These are phyloP conservation scores for Bacidia rubella DNA, from an alignment of 495 filamentous ascomycete species.

Conservation along the genomic window DNA sequence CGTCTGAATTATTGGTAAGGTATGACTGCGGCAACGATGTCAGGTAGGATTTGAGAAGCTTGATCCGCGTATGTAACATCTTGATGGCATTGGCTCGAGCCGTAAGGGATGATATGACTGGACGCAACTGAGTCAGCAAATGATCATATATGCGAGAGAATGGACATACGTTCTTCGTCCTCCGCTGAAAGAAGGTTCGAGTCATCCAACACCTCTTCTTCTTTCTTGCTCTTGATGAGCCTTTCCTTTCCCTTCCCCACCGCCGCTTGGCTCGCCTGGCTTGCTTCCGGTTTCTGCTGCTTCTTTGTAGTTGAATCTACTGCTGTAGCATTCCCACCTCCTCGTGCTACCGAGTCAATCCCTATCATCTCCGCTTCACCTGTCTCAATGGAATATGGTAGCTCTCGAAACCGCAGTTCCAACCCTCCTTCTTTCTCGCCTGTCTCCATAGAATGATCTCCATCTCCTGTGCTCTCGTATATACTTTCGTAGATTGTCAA, in stretches of 20 bases:
- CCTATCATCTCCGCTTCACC: conserved; percentile 96
- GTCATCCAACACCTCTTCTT: conserved; percentile 26
- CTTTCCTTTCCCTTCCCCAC: conserved; percentile 19
- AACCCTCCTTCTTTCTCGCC: conserved; percentile 45
- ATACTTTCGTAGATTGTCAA: conserved; percentile 82
- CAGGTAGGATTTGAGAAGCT: conserved; percentile 70
- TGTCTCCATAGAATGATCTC: conserved; percentile 57
- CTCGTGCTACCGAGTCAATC: conserved; percentile 78
- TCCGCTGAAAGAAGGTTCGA: conserved; percentile 48
- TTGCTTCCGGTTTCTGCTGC: conserved; percentile 13
- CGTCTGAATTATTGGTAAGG: conserved; percentile 25
- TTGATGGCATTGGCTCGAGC: conserved; percentile 84
- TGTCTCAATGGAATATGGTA: conserved; percentile 80
- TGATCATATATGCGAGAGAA: not conserved
- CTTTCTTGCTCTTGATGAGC: conserved; percentile 28
- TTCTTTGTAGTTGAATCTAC: conserved; percentile 26
- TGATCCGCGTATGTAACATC: conserved; percentile 76
- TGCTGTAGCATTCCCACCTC: conserved; percentile 63
- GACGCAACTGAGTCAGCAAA: conserved; percentile 10
- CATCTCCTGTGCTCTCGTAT: conserved; percentile 41
- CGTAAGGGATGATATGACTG: conserved; percentile 57
- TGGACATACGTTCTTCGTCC: conserved; percentile 56
- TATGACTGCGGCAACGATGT: conserved; percentile 53
- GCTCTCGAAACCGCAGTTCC: conserved; percentile 62
- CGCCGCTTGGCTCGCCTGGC: conserved; percentile 1